Evolutionary conservation across 805 yeast species (phyloP), one percentile per base, ranked within the genome.

Genomic region (Nakazawaea ambrosiae): DNA sequence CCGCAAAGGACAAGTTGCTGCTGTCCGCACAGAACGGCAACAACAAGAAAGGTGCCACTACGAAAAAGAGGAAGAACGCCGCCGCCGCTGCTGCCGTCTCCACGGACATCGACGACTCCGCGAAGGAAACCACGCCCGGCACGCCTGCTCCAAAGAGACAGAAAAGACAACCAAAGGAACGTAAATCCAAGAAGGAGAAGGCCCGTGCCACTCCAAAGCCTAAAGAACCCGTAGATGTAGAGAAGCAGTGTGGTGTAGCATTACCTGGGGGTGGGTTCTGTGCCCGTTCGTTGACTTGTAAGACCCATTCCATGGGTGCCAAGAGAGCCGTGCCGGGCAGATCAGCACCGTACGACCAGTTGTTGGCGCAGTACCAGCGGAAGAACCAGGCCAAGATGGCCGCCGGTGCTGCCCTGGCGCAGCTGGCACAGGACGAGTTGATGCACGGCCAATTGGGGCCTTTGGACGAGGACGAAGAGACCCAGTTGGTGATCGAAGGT

Each of bases 301-400:
- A 92, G 55, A 88, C 97, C 0, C 98, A 92, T 60, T 86, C 97
- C 1, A 89, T 92, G 96, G 97, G 97, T 24, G 96, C 97, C 20
- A 92, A 92, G 52, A 74, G 98, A 49, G 89, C 96, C 1, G 98
- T 92, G 16, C 78, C 76, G 14, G 98, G 98, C 9, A 72, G 98
- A 49, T 79, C 95, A 25, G 89, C 92, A 6, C 88, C 96, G 1
- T 92, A 88, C 60, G 98, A 92, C 57, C 78, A 77, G 20, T 65
- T 92, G 37, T 65, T 92, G 39, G 87, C 89, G 16, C 89, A 87
- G 14, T 89, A 90, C 54, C 98, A 92, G 62, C 79, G 88, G 49
- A 76, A 86, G 49, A 90, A 90, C 55, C 97, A 92, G 58, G 90
- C 94, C 26, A 88, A 86, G 55, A 67, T 83, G 42, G 95, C 89